A percentile compares a stretch with the other conserved stretches of the same genome.
Evolutionary conservation across 768 basidiomycete species (phyloP).

Genomic region (Russula ochroleuca): DNA sequence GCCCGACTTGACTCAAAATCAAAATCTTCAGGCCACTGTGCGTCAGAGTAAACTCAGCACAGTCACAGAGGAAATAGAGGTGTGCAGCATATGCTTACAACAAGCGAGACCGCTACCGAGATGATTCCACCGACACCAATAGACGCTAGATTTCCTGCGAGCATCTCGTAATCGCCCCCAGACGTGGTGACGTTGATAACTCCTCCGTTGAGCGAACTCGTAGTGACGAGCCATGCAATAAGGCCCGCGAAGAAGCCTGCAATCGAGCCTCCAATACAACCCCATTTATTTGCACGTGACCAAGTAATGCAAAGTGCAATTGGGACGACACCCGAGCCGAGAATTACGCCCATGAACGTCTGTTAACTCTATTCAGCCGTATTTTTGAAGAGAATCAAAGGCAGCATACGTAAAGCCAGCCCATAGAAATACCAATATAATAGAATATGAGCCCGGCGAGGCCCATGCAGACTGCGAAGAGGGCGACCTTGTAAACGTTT

Average conservation of each 20-base stretch:
- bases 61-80: background rate
- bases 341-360: slow-evolving; percentile 86
- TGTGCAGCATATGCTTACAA: slow-evolving; percentile 42
- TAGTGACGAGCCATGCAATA: slow-evolving; percentile 82
- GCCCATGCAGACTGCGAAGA: slow-evolving; percentile 75
- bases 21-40: slow-evolving; percentile 74
- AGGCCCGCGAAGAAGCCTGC: slow-evolving; percentile 66
- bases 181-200: slow-evolving; percentile 61
- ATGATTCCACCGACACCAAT: slow-evolving; percentile 80
- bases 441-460: slow-evolving; percentile 82
- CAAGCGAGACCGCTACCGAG: slow-evolving; percentile 55
- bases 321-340: slow-evolving; percentile 82
- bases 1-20: slow-evolving; percentile 76
- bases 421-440: slow-evolving; percentile 89
- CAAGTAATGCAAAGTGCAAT: slow-evolving; percentile 85
- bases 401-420: slow-evolving; percentile 81
- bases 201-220: slow-evolving; percentile 61
- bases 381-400: background rate
- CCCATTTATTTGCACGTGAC: slow-evolving; percentile 80
- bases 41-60: background rate
- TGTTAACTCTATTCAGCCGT: slow-evolving; percentile 30
- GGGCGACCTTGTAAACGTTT: slow-evolving; percentile 45
- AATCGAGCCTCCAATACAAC: slow-evolving; percentile 71
- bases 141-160: slow-evolving; percentile 85
- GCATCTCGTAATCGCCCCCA: slow-evolving; percentile 57